Conservation (phyloP, 257 asterid species). For the Nyctanthes arbortristis region DNA sequence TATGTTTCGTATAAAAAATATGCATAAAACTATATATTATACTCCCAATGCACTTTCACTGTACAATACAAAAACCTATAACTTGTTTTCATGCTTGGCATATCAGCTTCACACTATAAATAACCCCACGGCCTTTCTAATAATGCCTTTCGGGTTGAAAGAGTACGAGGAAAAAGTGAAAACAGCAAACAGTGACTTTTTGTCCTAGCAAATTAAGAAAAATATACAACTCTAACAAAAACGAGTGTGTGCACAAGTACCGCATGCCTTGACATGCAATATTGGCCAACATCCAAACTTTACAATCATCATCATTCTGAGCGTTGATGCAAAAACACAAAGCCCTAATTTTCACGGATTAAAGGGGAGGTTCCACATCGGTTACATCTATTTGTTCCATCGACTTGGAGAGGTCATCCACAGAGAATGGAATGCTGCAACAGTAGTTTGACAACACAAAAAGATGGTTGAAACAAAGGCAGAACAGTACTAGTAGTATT, state of each 20-base stretch:
- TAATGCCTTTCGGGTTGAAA: constrained; percentile 45
- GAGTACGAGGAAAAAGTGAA: constrained; percentile 45
- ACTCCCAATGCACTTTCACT: no score
- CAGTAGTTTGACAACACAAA: constrained; percentile 17
- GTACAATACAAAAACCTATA: no score
- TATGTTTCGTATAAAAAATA: no score
- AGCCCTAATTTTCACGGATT: constrained; percentile 91
- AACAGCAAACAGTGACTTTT: constrained; percentile 46
- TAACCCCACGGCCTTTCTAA: constrained; percentile 30
- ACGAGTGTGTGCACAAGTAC: constrained; percentile 48
- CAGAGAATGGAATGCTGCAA: constrained; percentile 95
- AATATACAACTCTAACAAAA: constrained; percentile 43
- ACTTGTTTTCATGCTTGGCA: no score
- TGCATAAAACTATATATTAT: no score
- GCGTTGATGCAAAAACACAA: constrained; percentile 81
- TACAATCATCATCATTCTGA: constrained; percentile 42
- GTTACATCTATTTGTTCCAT: constrained; percentile 77
- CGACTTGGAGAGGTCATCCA: constrained; percentile 94
- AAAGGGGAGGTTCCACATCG: constrained; percentile 86
- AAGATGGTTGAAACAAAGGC: no score
- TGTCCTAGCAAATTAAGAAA: constrained; percentile 38
- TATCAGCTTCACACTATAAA: no score
- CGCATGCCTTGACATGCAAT: constrained; percentile 27
- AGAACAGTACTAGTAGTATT: no score
- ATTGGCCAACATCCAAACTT: constrained; percentile 13